Evolutionary conservation across 2,329 filamentous ascomycete species (phyloP), one percentile per base, ranked within the genome.

Genomic region (Monosporascus sp.): DNA sequence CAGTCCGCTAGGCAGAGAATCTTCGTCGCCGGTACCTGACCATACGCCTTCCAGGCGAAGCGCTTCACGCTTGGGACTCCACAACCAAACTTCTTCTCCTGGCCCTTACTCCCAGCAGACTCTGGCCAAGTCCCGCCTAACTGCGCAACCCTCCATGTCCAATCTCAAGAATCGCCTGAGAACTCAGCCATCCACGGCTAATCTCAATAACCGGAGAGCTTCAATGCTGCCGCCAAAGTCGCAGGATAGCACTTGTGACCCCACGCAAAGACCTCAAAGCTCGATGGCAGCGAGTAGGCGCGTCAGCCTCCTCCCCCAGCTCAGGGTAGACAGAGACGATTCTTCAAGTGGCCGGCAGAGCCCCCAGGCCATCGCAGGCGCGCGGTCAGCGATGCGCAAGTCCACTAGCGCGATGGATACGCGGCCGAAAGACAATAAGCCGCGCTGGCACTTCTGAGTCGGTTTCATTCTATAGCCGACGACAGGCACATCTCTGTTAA

Each of bases 261-360:
- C 56, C 24, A 66, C 60, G 60, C 68, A 64, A 41, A 75, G 83
- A 31, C 77, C 83, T 11, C 78, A 76, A 44, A 85, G 80, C 63
- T 85, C 83, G 3, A 62, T 85, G 45, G 77, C 80, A 6, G 68
- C 70, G 2, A 20, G 73, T 69, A 52, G 81, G 55, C 76, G 82
- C 31, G 72, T 68, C 5, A 84, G 81, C 60, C 62, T 85, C 53
- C 68, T 85, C 22, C 81, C 82, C 18, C 72, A 78, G 52, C 72
- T 76, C 0, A 75, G 65, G 49, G 52, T 60, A 3, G 68, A 60
- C 43, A 60, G 63, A 20, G 64, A 68, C 6, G 65, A 65, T 25
- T 62, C 31, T 35, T 35, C 70, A 18, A 70, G 69, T 15, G 80
- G 80, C 5, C 71, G 77, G 18, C 70, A 73, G 39, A 81, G 74